Evolutionary conservation across 2,329 filamentous ascomycete genomes (phyloP), one percentile per base, ranked within the genome.

Genomic region (Aspergillus hiratsukae): DNA sequence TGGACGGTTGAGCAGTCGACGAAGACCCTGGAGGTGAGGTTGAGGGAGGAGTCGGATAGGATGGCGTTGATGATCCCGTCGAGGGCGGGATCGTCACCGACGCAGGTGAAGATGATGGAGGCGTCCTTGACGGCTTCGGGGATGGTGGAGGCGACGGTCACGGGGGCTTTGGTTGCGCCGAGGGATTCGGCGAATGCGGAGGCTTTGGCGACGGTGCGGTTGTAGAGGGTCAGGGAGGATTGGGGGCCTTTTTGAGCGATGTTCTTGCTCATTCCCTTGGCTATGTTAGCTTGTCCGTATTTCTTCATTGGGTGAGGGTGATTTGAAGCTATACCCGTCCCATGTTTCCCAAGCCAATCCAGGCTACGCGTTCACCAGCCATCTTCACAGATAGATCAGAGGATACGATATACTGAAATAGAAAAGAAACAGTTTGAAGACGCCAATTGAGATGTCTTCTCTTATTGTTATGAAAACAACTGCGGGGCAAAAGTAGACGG

Each of bases 1-100:
- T 94, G 89, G 37, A 96, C 84, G 27, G 91, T 96, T 3, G 90
- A 94, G 80, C 88, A 92, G 69, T 96, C 91, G 31, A 96, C 82
- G 63, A 96, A 87, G 17, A 94, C 78, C 76, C 96, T 96, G 59
- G 84, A 86, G 28, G 79, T 79, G 19, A 89, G 75, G 56, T 84
- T 76, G 19, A 75, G 68, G 49, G 81, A 66, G 5, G 59, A 14
- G 23, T 66, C 60, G 3, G 62, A 46, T 3, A 90, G 75, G 29
- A 87, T 82, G 3, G 79, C 70, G 45, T 80, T 72, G 58, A 90
- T 81, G 21, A 85, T 83, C 4, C 81, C 76, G 56, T 84, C 81
- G 46, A 95, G 84, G 4, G 89, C 88, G 2, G 82, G 78, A 70
- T 96, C 91, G 68, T 94, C 88, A 62, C 87, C 84, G 3, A 96